These are phyloP conservation scores for Glycine soja DNA, from an alignment of 306 rosid species.

Conservation along the genomic window DNA sequence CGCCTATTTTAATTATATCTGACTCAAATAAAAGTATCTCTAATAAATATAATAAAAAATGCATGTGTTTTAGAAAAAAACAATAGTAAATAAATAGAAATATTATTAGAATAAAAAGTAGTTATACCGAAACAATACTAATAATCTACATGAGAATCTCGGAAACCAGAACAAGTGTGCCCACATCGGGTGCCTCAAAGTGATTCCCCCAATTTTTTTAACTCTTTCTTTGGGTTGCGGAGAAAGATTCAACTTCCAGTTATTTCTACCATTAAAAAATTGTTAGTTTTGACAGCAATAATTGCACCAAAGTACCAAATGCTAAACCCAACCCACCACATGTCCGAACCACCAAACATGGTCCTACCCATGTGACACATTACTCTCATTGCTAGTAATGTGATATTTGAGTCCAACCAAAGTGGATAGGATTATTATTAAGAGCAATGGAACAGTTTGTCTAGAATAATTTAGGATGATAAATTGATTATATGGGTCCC, in stretches of 20 bases:
- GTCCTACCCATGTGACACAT: conserved; percentile 56
- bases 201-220: conserved; percentile 18
- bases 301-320: conserved; percentile 25
- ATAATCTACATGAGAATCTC: too few relatives aligned
- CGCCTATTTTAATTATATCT: too few relatives aligned
- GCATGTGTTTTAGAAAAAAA: too few relatives aligned
- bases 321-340: conserved; percentile 36
- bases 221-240: not conserved
- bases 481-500: not conserved
- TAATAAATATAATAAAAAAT: too few relatives aligned
- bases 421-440: conserved; percentile 39
- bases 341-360: conserved; percentile 40
- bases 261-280: not conserved
- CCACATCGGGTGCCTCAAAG: not conserved
- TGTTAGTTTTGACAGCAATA: conserved; percentile 17
- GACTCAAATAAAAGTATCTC: too few relatives aligned
- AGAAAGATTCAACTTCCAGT: conserved; percentile 41
- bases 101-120: too few relatives aligned
- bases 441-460: not conserved
- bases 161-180: not conserved
- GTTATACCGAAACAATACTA: too few relatives aligned
- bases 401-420: conserved; percentile 17
- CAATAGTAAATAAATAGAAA: too few relatives aligned
- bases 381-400: not conserved
- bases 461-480: not conserved